Base-by-base conservation (phyloP, 2,329 filamentous ascomycete genomes). In the Amylocarpus encephaloides region DNA sequence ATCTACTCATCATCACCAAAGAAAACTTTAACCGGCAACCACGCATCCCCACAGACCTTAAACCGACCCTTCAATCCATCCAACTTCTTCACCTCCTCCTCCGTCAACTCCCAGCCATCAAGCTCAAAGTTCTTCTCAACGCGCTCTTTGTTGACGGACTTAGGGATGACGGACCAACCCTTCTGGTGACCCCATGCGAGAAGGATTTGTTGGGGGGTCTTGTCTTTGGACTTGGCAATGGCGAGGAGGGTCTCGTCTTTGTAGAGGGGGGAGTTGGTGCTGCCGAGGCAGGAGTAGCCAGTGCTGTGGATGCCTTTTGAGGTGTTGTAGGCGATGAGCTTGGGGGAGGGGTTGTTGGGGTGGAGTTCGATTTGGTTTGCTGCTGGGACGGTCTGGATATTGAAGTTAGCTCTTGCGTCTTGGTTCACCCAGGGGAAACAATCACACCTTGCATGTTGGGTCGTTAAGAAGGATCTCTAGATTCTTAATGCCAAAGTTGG, bases 341-440 rank as follows among this genome's bases (percentile, higher is more conserved):
- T 88, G 45, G 84, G 84, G n/a, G 84, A 88, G 1, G 86, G 85
- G 74, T 86, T 84, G 73, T 85, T 85, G 33, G 86, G 86, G 71
- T 91, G 86, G 18, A 90, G 76, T 70, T 91, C 87, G 66, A 89
- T 79, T 70, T 93, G 87, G 77, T 92, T 91, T 58, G 88, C 86
- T 15, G 86, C 84, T 12, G 79, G 79, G 46, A 75, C 68, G 55
- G 77, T 68, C 75, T 80, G 22, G 26, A 50, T 35, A 33, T 44
- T 6, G 10, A 40, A 43, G 30, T 34, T 40, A 43, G 9, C 10
- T 47, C 1, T 36, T 16, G 18, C 2, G 18, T n/a, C n/a, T n/a
- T 29, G 22, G 16, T 43, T 16, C 42, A 7, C 3, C 3, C 7
- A 18, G 13, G 13, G 19, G 22, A 6, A 29, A 18, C 6, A 50